Conservation (phyloP, 225 moss, liverwort and hornwort species). For the Physcomitrellopsis africana region DNA sequence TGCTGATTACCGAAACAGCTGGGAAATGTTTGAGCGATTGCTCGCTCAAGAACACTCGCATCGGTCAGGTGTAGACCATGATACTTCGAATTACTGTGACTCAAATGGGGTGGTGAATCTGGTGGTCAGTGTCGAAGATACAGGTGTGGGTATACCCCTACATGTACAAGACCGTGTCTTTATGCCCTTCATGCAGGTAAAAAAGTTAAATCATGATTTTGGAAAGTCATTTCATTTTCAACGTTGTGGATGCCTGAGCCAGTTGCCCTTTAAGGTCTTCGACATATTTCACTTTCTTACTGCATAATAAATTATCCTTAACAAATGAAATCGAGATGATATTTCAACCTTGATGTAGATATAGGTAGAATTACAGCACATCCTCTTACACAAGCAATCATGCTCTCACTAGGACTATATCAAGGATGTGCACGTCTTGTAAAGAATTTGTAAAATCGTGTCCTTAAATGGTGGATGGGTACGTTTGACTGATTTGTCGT, state of each 20-base stretch:
- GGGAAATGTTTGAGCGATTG: slow-evolving; percentile 65
- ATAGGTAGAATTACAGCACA: neutral
- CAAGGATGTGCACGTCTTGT: too few species aligned
- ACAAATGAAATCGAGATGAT: slow-evolving; percentile 3
- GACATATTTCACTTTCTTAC: neutral
- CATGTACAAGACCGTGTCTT: slow-evolving; percentile 74
- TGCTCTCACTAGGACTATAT: too few species aligned
- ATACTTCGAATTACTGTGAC: slow-evolving; percentile 50
- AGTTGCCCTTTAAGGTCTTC: slow-evolving; percentile 8
- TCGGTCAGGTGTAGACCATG: slow-evolving; percentile 40
- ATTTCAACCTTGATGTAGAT: neutral
- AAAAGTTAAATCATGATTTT: slow-evolving; percentile 9
- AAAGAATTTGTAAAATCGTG: too few species aligned
- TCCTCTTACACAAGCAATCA: too few species aligned
- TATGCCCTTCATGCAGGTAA: slow-evolving; percentile 73
- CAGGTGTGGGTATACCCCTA: slow-evolving; percentile 68
- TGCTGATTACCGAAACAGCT: slow-evolving; percentile 66
- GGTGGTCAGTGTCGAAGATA: slow-evolving; percentile 73
- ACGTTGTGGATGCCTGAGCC: slow-evolving; percentile 3
- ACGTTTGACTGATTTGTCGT: too few species aligned
- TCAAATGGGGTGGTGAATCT: slow-evolving; percentile 59
- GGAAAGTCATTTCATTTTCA: neutral
- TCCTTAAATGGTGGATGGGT: too few species aligned
- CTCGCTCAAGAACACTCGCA: slow-evolving; percentile 54
- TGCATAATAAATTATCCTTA: neutral